Conservation (phyloP, 2,329 filamentous ascomycete species). For the Talaromyces sp. region DNA sequence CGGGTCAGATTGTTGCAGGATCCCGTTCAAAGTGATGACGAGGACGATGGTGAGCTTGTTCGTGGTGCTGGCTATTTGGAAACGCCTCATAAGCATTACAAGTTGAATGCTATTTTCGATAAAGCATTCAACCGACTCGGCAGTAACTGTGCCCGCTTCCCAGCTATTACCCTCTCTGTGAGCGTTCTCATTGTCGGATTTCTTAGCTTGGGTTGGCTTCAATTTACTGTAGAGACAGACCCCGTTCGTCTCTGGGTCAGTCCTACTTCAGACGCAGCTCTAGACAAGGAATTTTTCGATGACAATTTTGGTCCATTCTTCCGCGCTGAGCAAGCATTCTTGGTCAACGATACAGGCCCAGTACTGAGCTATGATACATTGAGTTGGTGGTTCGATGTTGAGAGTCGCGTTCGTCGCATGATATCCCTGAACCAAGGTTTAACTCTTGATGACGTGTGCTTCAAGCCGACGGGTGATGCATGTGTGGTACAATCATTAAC, state of each 20-base stretch:
- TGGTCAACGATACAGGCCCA: slow-evolving; percentile 86
- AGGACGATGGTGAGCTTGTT: slow-evolving; percentile 85
- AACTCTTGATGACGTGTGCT: slow-evolving; percentile 80
- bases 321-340: slow-evolving; percentile 85
- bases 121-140: slow-evolving; percentile 77
- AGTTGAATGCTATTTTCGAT: slow-evolving; percentile 79
- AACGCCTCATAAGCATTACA: slow-evolving; percentile 74
- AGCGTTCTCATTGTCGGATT: slow-evolving; percentile 74
- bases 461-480: slow-evolving; percentile 84
- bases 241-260: slow-evolving; percentile 96
- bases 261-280: slow-evolving; percentile 81
- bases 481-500: slow-evolving; percentile 94
- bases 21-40: slow-evolving; percentile 79
- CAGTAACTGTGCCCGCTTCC: slow-evolving; percentile 76
- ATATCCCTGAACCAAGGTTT: slow-evolving; percentile 68
- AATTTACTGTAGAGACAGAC: slow-evolving; percentile 85
- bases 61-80: slow-evolving; percentile 75
- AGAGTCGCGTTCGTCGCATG: slow-evolving; percentile 70
- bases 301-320: slow-evolving; percentile 93
- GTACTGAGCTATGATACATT: slow-evolving; percentile 87
- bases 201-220: slow-evolving; percentile 82
- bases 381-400: slow-evolving; percentile 90
- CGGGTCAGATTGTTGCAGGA: slow-evolving; percentile 85
- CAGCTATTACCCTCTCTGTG: slow-evolving; percentile 73
- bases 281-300: slow-evolving; percentile 94